These are phyloP conservation scores for Puccinia sorghi DNA, from an alignment of 1,284 basidiomycete species.

Conservation along the genomic window DNA sequence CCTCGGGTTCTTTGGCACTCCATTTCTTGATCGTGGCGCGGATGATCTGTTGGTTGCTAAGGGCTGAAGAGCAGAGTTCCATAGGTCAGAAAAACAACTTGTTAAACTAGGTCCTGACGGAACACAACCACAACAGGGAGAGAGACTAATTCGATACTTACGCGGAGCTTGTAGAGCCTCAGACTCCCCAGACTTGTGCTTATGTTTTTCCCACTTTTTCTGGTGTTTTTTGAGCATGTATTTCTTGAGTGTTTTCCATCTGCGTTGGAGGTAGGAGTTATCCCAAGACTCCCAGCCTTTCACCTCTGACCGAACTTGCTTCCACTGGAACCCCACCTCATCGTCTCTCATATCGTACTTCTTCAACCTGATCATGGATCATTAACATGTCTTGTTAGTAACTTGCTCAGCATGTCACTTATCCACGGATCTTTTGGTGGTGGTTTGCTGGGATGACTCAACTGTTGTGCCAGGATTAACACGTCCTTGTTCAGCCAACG, in stretches of 20 bases:
- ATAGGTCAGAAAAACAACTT: background rate
- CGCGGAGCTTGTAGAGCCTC: background rate
- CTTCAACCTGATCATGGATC: conserved; percentile 64
- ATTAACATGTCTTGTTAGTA: background rate
- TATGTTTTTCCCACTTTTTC: background rate
- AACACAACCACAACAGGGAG: background rate
- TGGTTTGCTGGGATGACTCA: conserved; percentile 57
- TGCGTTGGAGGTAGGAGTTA: conserved; percentile 70
- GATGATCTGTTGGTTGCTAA: conserved; percentile 8
- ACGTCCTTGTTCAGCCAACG: conserved; percentile 74
- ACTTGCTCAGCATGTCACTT: no score
- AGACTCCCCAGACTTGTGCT: background rate
- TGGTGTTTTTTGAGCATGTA: conserved; percentile 5
- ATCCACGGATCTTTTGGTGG: background rate
- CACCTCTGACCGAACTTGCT: conserved; percentile 65
- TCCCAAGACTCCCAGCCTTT: conserved; percentile 78
- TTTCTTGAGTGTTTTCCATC: conserved; percentile 74
- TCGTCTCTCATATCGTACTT: conserved; percentile 68
- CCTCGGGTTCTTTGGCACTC: background rate
- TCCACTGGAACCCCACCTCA: conserved; percentile 82
- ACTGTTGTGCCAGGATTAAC: conserved; percentile 78
- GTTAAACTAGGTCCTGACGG: background rate
- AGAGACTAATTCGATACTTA: conserved; percentile 1
- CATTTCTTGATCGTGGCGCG: background rate
- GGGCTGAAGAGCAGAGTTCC: background rate